phyloP scores from a whole-genome alignment of 805 yeast genomes.

The Kuraishia floccosa region DNA sequence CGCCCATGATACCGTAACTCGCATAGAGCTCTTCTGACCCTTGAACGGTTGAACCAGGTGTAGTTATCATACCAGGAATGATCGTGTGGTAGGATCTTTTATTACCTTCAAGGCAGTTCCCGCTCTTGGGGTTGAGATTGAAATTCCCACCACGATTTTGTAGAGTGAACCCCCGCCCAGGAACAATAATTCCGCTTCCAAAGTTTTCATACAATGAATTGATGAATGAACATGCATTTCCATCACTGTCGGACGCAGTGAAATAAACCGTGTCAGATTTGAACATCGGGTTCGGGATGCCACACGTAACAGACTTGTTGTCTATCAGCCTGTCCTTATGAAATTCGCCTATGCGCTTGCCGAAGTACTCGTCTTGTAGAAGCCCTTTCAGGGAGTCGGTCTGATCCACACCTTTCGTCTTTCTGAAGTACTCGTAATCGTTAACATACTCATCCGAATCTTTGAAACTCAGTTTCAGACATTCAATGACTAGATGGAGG shows the following conservation, averaged over 20 bases:
- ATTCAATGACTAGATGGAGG: constrained; percentile 58
- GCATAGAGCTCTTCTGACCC: constrained; percentile 35
- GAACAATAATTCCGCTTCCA: constrained; percentile 63
- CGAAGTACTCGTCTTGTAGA: constrained; percentile 38
- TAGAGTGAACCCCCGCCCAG: constrained; percentile 52
- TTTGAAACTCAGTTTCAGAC: constrained; percentile 59
- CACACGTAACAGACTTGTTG: constrained; percentile 30
- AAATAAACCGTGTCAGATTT: constrained; percentile 67
- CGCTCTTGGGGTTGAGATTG: constrained; percentile 42
- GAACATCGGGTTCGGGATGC: constrained; percentile 45
- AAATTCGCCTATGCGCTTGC: constrained; percentile 36
- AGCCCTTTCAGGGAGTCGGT: constrained; percentile 27
- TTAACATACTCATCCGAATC: constrained; percentile 68
- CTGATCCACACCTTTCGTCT: constrained; percentile 10
- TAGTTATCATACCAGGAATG: constrained; percentile 71
- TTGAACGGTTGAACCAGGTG: constrained; percentile 15
- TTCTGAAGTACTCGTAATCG: constrained; percentile 34
- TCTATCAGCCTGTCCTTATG: constrained; percentile 23
- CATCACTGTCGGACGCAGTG: constrained; percentile 50
- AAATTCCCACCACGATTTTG: constrained; percentile 76
- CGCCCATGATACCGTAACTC: constrained; percentile 79
- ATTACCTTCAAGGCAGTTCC: constrained; percentile 53
- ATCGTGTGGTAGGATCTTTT: constrained; percentile 78
- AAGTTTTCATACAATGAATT: constrained; percentile 61
- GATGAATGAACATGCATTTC: constrained; percentile 77